Evolutionary conservation across 345 rosid species (phyloP).

Genomic region (Arabis alpina): DNA sequence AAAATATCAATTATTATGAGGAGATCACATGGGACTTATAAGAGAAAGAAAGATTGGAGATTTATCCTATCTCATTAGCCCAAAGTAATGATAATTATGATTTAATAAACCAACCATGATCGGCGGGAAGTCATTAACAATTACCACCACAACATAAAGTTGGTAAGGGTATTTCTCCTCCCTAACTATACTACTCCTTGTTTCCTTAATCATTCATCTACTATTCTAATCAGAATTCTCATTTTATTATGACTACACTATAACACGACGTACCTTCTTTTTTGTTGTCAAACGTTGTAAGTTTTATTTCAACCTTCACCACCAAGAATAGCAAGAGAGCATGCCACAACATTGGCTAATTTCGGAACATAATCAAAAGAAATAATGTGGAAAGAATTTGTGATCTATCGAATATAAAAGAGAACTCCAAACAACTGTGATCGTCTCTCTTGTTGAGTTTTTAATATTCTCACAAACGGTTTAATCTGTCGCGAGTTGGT

Average conservation of each 20-base stretch:
- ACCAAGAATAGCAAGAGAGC: too few species aligned
- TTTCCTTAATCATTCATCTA: background rate
- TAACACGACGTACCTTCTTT: too few species aligned
- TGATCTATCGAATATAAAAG: too few species aligned
- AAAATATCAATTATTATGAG: slow-evolving; percentile 28
- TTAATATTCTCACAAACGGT: too few species aligned
- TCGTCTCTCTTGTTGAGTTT: too few species aligned
- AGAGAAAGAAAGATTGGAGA: slow-evolving; percentile 7
- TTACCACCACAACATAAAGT: slow-evolving; percentile 26
- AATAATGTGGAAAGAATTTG: too few species aligned
- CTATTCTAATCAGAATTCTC: background rate
- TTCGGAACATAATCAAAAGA: too few species aligned
- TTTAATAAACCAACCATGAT: slow-evolving; percentile 26
- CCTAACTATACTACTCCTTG: slow-evolving; percentile 9
- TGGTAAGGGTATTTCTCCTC: slow-evolving; percentile 27
- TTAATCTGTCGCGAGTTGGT: too few species aligned
- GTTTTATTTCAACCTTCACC: too few species aligned
- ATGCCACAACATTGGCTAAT: too few species aligned
- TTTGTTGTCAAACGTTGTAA: too few species aligned
- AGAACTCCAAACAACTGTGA: too few species aligned
- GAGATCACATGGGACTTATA: slow-evolving; percentile 34
- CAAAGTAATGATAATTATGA: slow-evolving; percentile 16
- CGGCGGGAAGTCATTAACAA: slow-evolving; percentile 21
- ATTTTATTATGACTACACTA: slow-evolving; percentile 8
- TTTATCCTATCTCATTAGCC: slow-evolving; percentile 12